Percentiles rank a stretch among this genome's conserved stretches.
These are phyloP conservation scores for Pseudogymnoascus sp. DNA, from an alignment of 2,329 filamentous ascomycete genomes.

Conservation along the genomic window DNA sequence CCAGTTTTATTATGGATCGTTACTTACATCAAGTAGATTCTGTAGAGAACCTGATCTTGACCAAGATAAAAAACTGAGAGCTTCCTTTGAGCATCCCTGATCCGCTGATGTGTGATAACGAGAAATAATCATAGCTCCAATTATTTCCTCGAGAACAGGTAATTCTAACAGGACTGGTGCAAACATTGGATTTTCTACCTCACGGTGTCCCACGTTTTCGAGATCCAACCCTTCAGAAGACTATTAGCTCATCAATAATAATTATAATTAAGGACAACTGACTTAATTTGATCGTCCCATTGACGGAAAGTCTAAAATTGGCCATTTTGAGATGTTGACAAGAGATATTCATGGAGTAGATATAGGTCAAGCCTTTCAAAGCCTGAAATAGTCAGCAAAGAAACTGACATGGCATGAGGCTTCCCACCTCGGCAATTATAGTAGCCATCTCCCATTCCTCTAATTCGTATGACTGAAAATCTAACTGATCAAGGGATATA, in stretches of 20 bases:
- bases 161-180: neutral
- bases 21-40: neutral
- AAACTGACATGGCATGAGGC: neutral
- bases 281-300: neutral
- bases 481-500: constrained; percentile 7
- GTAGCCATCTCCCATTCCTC: constrained; percentile 7
- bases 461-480: neutral
- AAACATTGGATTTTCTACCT: neutral
- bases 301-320: neutral
- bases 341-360: neutral
- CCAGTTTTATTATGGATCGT: neutral
- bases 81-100: neutral
- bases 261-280: neutral
- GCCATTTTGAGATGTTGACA: neutral
- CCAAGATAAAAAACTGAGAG: neutral
- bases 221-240: neutral
- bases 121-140: neutral
- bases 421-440: neutral
- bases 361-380: neutral
- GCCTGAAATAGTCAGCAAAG: neutral
- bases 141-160: neutral
- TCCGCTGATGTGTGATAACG: neutral
- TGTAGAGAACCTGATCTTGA: neutral
- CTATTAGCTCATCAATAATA: neutral
- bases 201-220: neutral